phyloP scores from a whole-genome alignment of 2,329 filamentous ascomycete genomes.

The Phyllosticta ampelicida region DNA sequence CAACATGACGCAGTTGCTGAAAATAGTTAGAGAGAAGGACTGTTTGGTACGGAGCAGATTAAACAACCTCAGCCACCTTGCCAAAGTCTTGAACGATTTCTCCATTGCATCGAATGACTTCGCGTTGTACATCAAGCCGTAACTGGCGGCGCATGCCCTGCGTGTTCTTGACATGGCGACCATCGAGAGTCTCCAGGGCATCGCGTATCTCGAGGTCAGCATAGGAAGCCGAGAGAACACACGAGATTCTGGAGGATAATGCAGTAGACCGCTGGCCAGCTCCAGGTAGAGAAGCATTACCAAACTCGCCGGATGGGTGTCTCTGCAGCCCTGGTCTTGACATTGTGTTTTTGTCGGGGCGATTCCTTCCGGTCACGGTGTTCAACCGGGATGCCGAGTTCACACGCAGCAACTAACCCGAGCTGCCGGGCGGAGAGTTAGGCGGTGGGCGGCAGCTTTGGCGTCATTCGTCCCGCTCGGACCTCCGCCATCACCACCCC shows the following conservation, averaged over 20 bases:
- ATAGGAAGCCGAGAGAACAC: slow-evolving; percentile 82
- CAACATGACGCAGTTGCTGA: slow-evolving; percentile 80
- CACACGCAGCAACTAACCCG: neutral
- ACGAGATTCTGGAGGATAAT: slow-evolving; percentile 70
- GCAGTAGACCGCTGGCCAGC: slow-evolving; percentile 40
- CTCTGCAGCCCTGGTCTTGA: slow-evolving; percentile 1
- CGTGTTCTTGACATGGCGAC: slow-evolving; percentile 59
- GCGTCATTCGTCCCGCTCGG: neutral
- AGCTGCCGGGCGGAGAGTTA: neutral
- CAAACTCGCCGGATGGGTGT: slow-evolving; percentile 7
- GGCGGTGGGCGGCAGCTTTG: neutral
- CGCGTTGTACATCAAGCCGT: slow-evolving; percentile 74
- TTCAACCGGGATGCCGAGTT: neutral
- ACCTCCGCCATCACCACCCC: neutral
- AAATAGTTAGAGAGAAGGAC: slow-evolving; percentile 16
- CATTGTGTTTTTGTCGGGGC: slow-evolving; percentile 1
- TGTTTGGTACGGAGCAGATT: neutral
- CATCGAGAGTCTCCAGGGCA: slow-evolving; percentile 67
- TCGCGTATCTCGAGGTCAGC: slow-evolving; percentile 86
- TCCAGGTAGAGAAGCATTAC: slow-evolving; percentile 3
- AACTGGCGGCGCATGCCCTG: slow-evolving; percentile 69
- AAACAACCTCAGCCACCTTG: slow-evolving; percentile 67
- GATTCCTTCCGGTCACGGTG: neutral
- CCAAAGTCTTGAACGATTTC: slow-evolving; percentile 83
- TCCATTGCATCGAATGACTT: slow-evolving; percentile 87